Conservation (phyloP, 1,139 yeast species). For the Keqinozyma sinolaborantium region DNA sequence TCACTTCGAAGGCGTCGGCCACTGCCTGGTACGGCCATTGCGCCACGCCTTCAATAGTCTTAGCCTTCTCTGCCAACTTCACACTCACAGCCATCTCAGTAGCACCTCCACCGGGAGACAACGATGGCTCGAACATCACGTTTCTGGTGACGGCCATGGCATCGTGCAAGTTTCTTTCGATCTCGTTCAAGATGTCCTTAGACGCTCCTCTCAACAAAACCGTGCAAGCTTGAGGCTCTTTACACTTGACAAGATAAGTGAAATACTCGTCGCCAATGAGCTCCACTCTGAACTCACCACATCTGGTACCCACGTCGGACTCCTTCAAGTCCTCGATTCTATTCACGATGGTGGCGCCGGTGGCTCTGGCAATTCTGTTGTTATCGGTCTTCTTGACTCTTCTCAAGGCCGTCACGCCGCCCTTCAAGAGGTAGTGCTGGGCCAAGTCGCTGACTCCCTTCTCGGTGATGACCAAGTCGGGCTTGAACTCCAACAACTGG, state of each 20-base stretch:
- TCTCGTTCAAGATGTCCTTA: constrained; percentile 92
- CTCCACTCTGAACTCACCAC: constrained; percentile 91
- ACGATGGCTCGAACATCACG: constrained; percentile 89
- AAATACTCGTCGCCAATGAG: constrained; percentile 97
- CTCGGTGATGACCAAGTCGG: constrained; percentile 93
- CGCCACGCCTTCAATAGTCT: constrained; percentile 87
- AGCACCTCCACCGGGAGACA: constrained; percentile 99
- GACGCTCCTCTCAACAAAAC: constrained; percentile 92
- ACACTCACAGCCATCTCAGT: constrained; percentile 99
- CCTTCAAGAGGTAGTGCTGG: constrained; percentile 91
- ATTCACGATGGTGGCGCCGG: constrained; percentile 96
- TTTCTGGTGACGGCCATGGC: constrained; percentile 98
- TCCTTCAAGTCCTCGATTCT: constrained; percentile 93
- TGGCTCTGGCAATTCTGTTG: constrained; percentile 94
- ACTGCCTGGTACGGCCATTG: constrained; percentile 99
- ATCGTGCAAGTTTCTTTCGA: constrained; percentile 95
- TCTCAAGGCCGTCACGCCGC: constrained; percentile 89
- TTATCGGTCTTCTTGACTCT: constrained; percentile 95
- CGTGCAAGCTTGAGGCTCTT: constrained; percentile 91
- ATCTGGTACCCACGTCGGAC: constrained; percentile 79
- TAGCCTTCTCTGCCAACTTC: constrained; percentile 83
- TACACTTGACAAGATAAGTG: constrained; percentile 78
- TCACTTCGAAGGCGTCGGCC: constrained; percentile 88
- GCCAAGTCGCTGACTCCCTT: constrained; percentile 98
- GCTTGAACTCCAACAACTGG: constrained; percentile 78